Evolutionary conservation across 768 basidiomycete species (phyloP).

Genomic region (Tricholoma sp.): DNA sequence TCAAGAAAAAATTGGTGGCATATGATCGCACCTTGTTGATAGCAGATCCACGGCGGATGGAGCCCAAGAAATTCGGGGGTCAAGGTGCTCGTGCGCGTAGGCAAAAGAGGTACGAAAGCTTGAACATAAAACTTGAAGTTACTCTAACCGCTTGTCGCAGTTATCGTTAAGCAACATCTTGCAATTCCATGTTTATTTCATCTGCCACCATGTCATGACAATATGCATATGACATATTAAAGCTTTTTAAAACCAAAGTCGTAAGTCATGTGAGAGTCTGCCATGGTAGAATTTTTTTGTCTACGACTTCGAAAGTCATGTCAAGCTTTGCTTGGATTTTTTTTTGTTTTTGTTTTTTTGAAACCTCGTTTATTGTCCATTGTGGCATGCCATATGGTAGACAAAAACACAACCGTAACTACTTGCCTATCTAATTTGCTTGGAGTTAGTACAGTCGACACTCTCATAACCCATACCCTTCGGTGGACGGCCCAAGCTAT

Average conservation of each 20-base stretch:
- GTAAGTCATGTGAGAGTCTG: not conserved
- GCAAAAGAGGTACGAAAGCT: constrained; percentile 78
- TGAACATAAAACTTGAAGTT: not conserved
- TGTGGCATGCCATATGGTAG: no score
- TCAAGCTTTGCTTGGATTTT: no score
- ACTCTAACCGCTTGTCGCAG: constrained; percentile 30
- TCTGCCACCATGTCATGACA: constrained; percentile 29
- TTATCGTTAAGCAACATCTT: constrained; percentile 62
- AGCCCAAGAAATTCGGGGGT: constrained; percentile 99
- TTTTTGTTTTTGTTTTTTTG: no score
- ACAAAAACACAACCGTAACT: no score
- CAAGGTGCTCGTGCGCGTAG: constrained; percentile 96
- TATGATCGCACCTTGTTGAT: constrained; percentile 92
- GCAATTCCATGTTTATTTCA: constrained; percentile 42
- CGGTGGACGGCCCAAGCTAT: no score
- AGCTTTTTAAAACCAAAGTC: not conserved
- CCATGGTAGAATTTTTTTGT: no score
- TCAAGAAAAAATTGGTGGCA: constrained; percentile 96
- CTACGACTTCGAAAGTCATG: no score
- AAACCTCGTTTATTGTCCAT: no score
- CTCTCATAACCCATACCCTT: no score
- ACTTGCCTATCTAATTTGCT: no score
- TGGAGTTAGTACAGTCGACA: no score
- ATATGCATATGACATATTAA: constrained; percentile 23
- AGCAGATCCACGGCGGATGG: constrained; percentile 94